phyloP scores from a whole-genome alignment of 176 grass and related monocot species.

The Oryza coarctata region DNA sequence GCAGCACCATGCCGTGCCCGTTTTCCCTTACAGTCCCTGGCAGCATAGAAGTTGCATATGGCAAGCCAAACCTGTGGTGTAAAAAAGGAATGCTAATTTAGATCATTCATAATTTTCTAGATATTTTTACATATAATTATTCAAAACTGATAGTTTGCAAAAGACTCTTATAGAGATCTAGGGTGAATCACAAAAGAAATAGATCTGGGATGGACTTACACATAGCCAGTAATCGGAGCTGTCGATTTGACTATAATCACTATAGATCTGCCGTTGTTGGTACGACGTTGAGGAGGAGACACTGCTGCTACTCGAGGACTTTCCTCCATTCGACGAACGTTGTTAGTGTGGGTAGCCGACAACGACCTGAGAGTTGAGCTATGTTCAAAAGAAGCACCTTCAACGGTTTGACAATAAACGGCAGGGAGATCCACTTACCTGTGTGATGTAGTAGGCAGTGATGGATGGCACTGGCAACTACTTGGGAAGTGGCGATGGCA shows the following conservation, averaged over 20 bases:
- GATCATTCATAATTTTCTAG: background rate
- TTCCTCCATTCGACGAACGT: background rate
- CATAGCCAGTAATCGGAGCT: background rate
- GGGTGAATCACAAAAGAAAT: background rate
- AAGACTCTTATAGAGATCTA: background rate
- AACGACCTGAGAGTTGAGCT: background rate
- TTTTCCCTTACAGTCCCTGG: background rate
- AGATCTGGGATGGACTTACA: background rate
- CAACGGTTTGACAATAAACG: background rate
- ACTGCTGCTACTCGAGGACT: fast-evolving
- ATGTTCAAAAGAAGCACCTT: fast-evolving
- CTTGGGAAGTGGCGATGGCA: background rate
- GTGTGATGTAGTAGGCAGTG: fast-evolving
- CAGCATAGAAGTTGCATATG: background rate
- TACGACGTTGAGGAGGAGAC: fast-evolving
- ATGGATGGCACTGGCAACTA: fast-evolving
- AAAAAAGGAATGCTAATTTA: background rate
- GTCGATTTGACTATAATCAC: background rate
- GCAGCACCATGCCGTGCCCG: background rate
- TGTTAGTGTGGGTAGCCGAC: fast-evolving
- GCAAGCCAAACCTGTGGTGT: background rate
- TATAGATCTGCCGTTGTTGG: fast-evolving
- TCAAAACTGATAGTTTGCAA: background rate
- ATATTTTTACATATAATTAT: background rate
- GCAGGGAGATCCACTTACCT: fast-evolving